phyloP scores from a whole-genome alignment of 306 rosid genomes.

The Hylodesmum podocarpum region DNA sequence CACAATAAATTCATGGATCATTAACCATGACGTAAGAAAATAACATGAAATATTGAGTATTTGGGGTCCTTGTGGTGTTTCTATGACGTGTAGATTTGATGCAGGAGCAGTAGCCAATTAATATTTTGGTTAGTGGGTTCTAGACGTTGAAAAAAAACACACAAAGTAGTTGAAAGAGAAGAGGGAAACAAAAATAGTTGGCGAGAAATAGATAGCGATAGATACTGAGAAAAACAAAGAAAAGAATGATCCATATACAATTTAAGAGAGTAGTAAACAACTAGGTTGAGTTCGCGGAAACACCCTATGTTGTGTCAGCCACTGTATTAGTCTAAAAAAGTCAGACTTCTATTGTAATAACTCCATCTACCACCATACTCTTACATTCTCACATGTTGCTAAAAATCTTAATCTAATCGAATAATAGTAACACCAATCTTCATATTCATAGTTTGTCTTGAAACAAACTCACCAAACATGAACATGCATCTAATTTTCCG shows the following conservation, averaged over 20 bases:
- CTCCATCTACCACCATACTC: background rate
- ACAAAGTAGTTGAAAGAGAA: background rate
- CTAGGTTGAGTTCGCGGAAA: constrained; percentile 1
- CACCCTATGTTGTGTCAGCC: background rate
- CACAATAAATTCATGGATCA: background rate
- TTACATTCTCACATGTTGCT: too few species aligned
- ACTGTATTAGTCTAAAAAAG: too few species aligned
- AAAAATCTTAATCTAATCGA: too few species aligned
- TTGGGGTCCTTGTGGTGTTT: background rate
- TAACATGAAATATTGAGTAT: background rate
- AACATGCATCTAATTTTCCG: background rate
- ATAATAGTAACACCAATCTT: too few species aligned
- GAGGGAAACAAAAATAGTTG: background rate
- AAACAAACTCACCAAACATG: too few species aligned
- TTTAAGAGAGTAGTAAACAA: background rate
- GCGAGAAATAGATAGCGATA: background rate
- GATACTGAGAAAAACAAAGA: background rate
- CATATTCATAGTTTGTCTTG: too few species aligned
- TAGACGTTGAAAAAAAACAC: constrained; percentile 13
- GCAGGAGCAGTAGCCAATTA: background rate
- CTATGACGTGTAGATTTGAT: background rate
- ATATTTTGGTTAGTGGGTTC: background rate
- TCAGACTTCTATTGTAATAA: too few species aligned
- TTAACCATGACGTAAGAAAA: background rate
- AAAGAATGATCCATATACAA: background rate